A percentile compares a stretch with the other conserved stretches of the same genome.
Conservation (phyloP, 2,329 filamentous ascomycete genomes). For the Neoascochyta sp. region DNA sequence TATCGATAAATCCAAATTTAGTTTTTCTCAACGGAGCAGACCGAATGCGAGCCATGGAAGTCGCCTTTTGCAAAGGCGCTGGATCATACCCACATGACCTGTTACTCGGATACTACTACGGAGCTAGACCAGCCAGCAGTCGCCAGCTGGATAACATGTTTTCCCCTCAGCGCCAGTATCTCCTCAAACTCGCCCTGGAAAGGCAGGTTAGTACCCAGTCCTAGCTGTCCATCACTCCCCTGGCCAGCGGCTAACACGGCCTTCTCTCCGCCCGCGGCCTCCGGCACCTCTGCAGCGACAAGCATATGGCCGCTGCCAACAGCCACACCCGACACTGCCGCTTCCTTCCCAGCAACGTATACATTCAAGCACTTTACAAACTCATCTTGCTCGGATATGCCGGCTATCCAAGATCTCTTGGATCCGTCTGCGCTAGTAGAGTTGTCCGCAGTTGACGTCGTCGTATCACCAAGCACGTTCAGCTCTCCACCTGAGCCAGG, state of each 20-base stretch:
- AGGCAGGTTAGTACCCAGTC: conserved; percentile 4
- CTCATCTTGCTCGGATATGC: conserved; percentile 27
- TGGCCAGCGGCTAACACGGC: conserved; percentile 27
- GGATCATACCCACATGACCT: no score
- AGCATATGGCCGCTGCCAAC: conserved; percentile 29
- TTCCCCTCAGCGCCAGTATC: conserved; percentile 16
- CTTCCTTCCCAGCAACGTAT: conserved; percentile 16
- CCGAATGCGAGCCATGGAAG: no score
- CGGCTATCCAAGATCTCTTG: no score
- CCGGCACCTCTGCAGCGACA: conserved; percentile 19
- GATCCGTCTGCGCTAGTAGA: conserved; percentile 1
- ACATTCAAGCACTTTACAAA: conserved; percentile 24
- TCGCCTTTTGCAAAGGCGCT: no score
- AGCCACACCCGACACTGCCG: conserved; percentile 21
- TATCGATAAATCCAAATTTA: no score
- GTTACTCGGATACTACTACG: no score
- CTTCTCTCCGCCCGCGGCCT: neutral
- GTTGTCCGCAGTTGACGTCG: no score
- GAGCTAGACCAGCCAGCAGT: conserved; percentile 29
- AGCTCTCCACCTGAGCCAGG: conserved; percentile 19
- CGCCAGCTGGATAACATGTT: conserved; percentile 14
- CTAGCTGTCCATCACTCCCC: conserved; percentile 24
- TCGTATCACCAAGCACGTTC: conserved; percentile 8
- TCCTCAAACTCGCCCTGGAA: conserved; percentile 22
- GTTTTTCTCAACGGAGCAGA: no score